A percentile compares a stretch with the other conserved stretches of the same genome.
Conservation (phyloP, 2,329 filamentous ascomycete genomes). For the Colletotrichum graminicola region DNA sequence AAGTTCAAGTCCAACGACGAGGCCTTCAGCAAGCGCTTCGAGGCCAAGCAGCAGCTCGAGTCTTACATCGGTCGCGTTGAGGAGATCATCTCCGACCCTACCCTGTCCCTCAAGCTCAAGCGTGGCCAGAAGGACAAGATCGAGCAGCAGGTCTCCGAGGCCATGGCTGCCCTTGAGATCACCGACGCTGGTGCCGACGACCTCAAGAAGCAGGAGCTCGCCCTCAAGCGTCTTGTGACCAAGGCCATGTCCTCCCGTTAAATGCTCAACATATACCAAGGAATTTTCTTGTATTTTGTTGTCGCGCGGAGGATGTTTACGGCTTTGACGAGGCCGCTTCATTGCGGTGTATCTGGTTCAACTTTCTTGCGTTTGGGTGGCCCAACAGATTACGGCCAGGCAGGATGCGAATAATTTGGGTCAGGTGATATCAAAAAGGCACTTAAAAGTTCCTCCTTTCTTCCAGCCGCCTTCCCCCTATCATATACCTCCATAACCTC, state of each 20-base stretch:
- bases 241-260: conserved; percentile 97
- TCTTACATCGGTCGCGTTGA: conserved; percentile 98
- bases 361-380: conserved; percentile 42
- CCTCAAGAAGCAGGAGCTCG: conserved; percentile 99
- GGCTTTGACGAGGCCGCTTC: conserved; percentile 45
- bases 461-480: conserved; percentile 37
- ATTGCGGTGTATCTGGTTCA: conserved; percentile 45
- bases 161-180: conserved; percentile 97
- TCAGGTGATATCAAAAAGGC: conserved; percentile 43
- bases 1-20: conserved; percentile 99
- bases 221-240: conserved; percentile 96
- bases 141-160: conserved; percentile 94
- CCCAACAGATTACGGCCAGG: conserved; percentile 40
- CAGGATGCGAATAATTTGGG: conserved; percentile 43
- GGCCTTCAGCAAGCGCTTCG: conserved; percentile 99
- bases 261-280: conserved; percentile 47
- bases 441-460: conserved; percentile 44
- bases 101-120: conserved; percentile 97
- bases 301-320: conserved; percentile 25
- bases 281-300: conserved; percentile 20
- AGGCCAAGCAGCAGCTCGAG: conserved; percentile 99
- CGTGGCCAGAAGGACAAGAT: conserved; percentile 99
- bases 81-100: conserved; percentile 98
- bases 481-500: conserved; percentile 38
- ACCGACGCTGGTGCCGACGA: conserved; percentile 93